Evolutionary conservation across 352 stramenopile species (phyloP).

Genomic region (Pythium folliculosum): DNA sequence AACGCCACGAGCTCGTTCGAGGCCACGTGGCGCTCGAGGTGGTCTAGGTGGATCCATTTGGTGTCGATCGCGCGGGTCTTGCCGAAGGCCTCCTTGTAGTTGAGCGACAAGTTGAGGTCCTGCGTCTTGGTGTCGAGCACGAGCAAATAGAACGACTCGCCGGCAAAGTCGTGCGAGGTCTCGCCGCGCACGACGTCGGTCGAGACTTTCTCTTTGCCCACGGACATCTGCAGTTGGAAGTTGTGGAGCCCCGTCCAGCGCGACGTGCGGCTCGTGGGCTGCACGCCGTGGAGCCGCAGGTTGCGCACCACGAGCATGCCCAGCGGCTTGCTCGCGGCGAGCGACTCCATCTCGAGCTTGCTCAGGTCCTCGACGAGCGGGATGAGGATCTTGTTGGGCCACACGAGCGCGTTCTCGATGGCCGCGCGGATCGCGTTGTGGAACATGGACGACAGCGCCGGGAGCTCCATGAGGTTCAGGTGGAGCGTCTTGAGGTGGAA

Average conservation of each 20-base stretch:
- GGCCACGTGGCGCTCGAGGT: slow-evolving; percentile 32
- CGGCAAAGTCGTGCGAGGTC: slow-evolving; percentile 31
- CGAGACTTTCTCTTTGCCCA: slow-evolving; percentile 33
- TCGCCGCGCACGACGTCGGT: slow-evolving; percentile 35
- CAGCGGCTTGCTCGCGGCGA: slow-evolving; percentile 40
- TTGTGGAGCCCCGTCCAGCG: slow-evolving; percentile 38
- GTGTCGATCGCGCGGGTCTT: slow-evolving; percentile 37
- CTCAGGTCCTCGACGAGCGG: slow-evolving; percentile 48
- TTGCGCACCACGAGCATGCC: slow-evolving; percentile 44
- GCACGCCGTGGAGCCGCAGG: slow-evolving; percentile 34
- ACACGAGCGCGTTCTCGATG: slow-evolving; percentile 39
- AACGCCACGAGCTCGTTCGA: slow-evolving; percentile 42
- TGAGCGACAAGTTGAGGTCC: slow-evolving; percentile 39
- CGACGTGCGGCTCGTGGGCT: slow-evolving; percentile 32
- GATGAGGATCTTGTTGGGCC: slow-evolving; percentile 50
- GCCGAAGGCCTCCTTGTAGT: slow-evolving; percentile 43
- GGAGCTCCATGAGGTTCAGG: slow-evolving; percentile 48
- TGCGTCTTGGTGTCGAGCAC: slow-evolving; percentile 47
- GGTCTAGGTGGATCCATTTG: slow-evolving; percentile 51
- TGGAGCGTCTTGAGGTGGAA: slow-evolving; percentile 47
- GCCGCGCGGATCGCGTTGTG: slow-evolving; percentile 39
- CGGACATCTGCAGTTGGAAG: slow-evolving; percentile 37
- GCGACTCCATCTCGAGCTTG: slow-evolving; percentile 47
- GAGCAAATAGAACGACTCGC: slow-evolving; percentile 34
- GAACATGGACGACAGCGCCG: slow-evolving; percentile 45